phyloP scores from a whole-genome alignment of 1,284 basidiomycete species.

The Ustilago tritici region DNA sequence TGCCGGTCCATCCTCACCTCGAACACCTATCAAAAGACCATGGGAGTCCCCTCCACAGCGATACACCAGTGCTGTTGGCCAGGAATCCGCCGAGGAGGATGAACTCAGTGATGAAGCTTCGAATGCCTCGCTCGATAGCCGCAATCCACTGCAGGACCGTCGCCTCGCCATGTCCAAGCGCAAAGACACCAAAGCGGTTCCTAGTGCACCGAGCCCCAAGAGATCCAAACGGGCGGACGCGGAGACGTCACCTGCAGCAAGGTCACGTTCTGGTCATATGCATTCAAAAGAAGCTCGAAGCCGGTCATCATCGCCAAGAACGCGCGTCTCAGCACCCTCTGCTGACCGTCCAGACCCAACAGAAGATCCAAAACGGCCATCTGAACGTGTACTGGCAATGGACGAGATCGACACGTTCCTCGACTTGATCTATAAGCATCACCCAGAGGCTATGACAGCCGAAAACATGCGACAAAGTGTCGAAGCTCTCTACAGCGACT shows the following conservation, averaged over 20 bases:
- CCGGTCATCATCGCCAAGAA: constrained; percentile 21
- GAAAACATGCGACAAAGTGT: constrained; percentile 53
- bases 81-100: constrained; percentile 34
- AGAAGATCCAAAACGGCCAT: background rate
- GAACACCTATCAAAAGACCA: constrained; percentile 15
- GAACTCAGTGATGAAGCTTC: constrained; percentile 35
- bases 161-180: constrained; percentile 13
- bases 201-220: constrained; percentile 16
- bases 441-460: constrained; percentile 42
- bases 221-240: constrained; percentile 11
- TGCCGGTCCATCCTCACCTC: constrained; percentile 13
- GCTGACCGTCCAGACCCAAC: background rate
- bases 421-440: constrained; percentile 46
- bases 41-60: constrained; percentile 13
- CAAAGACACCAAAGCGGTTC: constrained; percentile 6
- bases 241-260: background rate
- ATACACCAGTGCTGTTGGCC: background rate
- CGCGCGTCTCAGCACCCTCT: background rate
- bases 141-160: constrained; percentile 1
- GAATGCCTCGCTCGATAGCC: background rate
- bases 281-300: background rate
- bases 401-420: constrained; percentile 46
- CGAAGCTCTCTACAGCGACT: constrained; percentile 41
- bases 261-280: background rate
- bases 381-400: constrained; percentile 18